A percentile compares a stretch with the other conserved stretches of the same genome.
Evolutionary conservation across 352 stramenopile species (phyloP).

Genomic region (Thalassiosira exigua): DNA sequence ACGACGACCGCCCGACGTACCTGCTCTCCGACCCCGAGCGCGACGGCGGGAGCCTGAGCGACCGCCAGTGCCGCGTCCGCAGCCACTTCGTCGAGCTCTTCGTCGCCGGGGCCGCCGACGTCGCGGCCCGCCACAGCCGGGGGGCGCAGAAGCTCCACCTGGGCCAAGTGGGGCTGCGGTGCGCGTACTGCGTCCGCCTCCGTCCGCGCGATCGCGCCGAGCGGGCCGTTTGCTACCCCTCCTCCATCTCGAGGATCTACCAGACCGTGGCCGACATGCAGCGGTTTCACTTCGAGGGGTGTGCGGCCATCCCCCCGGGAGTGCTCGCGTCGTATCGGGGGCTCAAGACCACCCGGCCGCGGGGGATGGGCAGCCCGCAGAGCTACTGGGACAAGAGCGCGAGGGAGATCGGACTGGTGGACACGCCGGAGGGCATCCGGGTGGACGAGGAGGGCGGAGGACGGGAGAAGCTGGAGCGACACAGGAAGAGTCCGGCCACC

Average conservation of each 20-base stretch:
- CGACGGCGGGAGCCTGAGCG: conserved; percentile 66
- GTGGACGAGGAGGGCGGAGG: conserved; percentile 27
- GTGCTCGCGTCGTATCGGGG: conserved; percentile 76
- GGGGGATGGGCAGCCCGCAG: conserved; percentile 73
- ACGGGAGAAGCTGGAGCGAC: background rate
- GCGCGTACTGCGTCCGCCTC: conserved; percentile 72
- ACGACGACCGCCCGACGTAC: conserved; percentile 7
- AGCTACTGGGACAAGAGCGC: conserved; percentile 81
- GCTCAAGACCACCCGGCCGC: conserved; percentile 78
- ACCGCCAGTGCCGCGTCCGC: conserved; percentile 71
- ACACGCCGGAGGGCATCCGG: conserved; percentile 61
- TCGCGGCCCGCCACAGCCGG: conserved; percentile 68
- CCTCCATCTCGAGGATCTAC: conserved; percentile 79
- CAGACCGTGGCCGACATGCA: conserved; percentile 84
- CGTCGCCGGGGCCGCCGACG: conserved; percentile 68
- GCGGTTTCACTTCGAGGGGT: conserved; percentile 84
- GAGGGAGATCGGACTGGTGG: conserved; percentile 70
- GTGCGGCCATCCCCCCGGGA: conserved; percentile 65
- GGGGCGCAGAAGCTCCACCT: conserved; percentile 75
- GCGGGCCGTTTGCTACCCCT: conserved; percentile 79
- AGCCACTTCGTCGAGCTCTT: conserved; percentile 79
- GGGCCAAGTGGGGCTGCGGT: conserved; percentile 81
- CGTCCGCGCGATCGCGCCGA: conserved; percentile 62
- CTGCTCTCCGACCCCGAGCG: conserved; percentile 58
- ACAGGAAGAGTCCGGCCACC: background rate